Evolutionary conservation across 176 grass and related monocot genomes (phyloP).

Genomic region (Paspalum vaginatum): DNA sequence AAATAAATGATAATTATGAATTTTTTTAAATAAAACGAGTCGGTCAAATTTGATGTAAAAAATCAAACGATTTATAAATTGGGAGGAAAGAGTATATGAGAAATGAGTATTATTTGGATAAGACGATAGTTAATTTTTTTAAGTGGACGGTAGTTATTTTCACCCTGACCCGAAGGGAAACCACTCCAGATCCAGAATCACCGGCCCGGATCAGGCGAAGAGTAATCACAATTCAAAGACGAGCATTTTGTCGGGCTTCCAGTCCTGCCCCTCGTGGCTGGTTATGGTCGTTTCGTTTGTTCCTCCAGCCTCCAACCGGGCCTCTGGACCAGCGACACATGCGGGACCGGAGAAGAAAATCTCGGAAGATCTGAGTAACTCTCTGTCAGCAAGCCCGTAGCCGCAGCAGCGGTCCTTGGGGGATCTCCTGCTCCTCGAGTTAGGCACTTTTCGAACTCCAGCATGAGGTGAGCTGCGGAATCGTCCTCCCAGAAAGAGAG

Average conservation of each 20-base stretch:
- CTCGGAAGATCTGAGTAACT: conserved; percentile 10
- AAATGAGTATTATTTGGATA: no score
- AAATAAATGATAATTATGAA: no score
- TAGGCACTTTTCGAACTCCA: not conserved
- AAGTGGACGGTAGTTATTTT: no score
- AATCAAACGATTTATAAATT: no score
- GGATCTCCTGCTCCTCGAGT: conserved; percentile 34
- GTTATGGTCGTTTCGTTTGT: conserved; percentile 33
- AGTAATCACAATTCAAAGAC: conserved; percentile 19
- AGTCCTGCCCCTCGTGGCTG: conserved; percentile 22
- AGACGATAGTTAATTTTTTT: no score
- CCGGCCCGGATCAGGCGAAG: no score
- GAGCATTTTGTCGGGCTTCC: not conserved
- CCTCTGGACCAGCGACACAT: conserved; percentile 30
- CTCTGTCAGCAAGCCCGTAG: conserved; percentile 7
- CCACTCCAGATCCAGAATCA: no score
- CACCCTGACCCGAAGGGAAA: no score
- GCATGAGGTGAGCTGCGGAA: conserved; percentile 47
- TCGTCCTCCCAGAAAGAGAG: not conserved
- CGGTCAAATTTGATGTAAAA: no score
- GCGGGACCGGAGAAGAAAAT: conserved; percentile 6
- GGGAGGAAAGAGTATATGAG: no score
- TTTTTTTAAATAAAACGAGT: no score
- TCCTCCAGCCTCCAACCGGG: not conserved
- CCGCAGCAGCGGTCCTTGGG: conserved; percentile 27